These are phyloP conservation scores for Fremontodendron californicum DNA, from an alignment of 345 rosid species.

Conservation along the genomic window DNA sequence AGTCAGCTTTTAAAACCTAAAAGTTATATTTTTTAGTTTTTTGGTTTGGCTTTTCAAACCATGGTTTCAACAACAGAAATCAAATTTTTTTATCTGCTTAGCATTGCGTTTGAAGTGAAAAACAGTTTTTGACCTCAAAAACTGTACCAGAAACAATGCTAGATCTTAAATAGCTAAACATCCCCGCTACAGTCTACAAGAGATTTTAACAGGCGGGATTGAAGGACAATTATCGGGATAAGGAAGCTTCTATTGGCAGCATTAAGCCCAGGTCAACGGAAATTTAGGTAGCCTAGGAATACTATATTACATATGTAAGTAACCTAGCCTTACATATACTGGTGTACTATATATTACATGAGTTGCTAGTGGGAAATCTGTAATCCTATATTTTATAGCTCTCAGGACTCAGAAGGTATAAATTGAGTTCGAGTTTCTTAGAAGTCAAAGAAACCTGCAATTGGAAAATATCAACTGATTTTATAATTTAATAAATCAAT, in stretches of 20 bases:
- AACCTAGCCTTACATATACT: background rate
- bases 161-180: background rate
- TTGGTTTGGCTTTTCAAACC: no score
- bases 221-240: background rate
- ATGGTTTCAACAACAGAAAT: no score
- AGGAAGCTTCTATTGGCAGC: conserved; percentile 30
- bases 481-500: background rate
- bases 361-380: background rate
- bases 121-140: no score
- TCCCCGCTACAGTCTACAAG: background rate
- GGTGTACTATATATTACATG: background rate
- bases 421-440: background rate
- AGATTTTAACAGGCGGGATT: background rate
- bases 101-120: no score
- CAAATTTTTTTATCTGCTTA: no score
- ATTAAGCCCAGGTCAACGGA: background rate
- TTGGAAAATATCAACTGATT: background rate
- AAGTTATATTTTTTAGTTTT: no score
- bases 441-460: background rate
- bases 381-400: background rate
- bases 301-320: background rate
- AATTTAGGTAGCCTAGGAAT: background rate
- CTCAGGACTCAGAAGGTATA: background rate
- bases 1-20: no score
- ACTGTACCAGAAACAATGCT: no score